Evolutionary conservation across 2,329 filamentous ascomycete genomes (phyloP).

Genomic region (Eurotiales sp.): DNA sequence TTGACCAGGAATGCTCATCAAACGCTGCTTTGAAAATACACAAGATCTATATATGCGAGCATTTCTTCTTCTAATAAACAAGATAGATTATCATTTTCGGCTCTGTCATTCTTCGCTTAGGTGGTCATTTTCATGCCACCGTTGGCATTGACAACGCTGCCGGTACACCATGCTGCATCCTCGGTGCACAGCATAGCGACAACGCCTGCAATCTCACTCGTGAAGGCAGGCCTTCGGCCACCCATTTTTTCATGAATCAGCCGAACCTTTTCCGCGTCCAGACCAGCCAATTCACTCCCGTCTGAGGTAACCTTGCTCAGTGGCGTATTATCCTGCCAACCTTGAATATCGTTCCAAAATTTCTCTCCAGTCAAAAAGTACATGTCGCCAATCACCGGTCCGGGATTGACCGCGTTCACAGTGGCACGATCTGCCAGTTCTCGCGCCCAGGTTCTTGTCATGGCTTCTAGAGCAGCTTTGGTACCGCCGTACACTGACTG

Average conservation of each 20-base stretch:
- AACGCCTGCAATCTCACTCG: conserved; percentile 68
- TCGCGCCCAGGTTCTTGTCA: conserved; percentile 66
- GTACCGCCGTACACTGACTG: conserved; percentile 64
- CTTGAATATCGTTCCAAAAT: conserved; percentile 58
- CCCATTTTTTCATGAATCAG: conserved; percentile 57
- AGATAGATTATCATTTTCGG: background rate
- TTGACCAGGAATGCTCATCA: background rate
- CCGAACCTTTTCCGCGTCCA: conserved; percentile 59
- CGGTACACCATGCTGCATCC: conserved; percentile 74
- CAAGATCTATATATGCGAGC: background rate
- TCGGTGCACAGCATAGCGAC: conserved; percentile 70
- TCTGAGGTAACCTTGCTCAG: conserved; percentile 52
- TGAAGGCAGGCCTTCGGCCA: conserved; percentile 60
- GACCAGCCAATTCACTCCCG: conserved; percentile 45
- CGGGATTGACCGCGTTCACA: conserved; percentile 64
- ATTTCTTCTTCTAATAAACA: background rate
- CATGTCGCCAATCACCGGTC: conserved; percentile 66
- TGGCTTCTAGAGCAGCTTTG: conserved; percentile 64
- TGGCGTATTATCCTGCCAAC: conserved; percentile 62
- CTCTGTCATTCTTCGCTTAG: conserved; percentile 12
- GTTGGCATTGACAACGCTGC: conserved; percentile 75
- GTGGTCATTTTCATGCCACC: conserved; percentile 64
- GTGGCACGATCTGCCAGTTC: conserved; percentile 60
- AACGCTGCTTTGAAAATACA: background rate
- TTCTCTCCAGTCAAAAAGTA: conserved; percentile 54